A percentile compares a stretch with the other conserved stretches of the same genome.
These are phyloP conservation scores for Mortierella sp. DNA, from an alignment of 371 early-diverging fungal genomes.

Conservation along the genomic window DNA sequence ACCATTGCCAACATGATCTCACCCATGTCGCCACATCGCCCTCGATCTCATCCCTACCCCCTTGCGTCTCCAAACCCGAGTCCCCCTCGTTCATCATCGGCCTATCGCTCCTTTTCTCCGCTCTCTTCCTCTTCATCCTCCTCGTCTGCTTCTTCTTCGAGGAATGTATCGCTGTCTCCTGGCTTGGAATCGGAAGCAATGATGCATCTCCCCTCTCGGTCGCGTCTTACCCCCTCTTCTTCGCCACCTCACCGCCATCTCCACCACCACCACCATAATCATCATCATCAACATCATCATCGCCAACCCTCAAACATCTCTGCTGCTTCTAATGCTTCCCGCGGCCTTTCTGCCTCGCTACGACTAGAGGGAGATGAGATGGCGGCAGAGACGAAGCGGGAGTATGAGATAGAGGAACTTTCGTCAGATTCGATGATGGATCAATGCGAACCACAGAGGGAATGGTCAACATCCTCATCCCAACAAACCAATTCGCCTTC, in stretches of 20 bases:
- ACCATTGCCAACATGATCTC: conserved; percentile 43
- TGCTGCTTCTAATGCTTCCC: background rate
- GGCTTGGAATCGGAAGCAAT: conserved; percentile 12
- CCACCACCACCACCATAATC: background rate
- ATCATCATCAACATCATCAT: background rate
- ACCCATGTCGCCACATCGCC: conserved; percentile 14
- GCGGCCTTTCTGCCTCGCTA: background rate
- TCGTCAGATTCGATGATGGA: conserved; percentile 43
- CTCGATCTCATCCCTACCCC: background rate
- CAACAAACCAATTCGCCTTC: conserved; percentile 46
- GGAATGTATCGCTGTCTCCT: conserved; percentile 24
- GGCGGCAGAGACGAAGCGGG: conserved; percentile 19
- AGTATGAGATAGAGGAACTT: conserved; percentile 24
- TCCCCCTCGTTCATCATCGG: conserved; percentile 6
- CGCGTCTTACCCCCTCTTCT: background rate
- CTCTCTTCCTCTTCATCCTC: conserved; percentile 19
- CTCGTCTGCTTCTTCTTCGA: conserved; percentile 21
- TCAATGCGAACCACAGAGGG: conserved; percentile 44
- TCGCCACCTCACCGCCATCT: background rate
- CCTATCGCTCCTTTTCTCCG: conserved; percentile 23
- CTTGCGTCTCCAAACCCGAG: background rate
- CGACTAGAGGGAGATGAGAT: conserved; percentile 9
- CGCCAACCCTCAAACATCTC: conserved; percentile 6
- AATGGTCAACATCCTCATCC: conserved; percentile 39
- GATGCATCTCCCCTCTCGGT: background rate